A percentile compares a stretch with the other conserved stretches of the same genome.
Conservation (phyloP, 1,139 yeast species). For the Hyphopichia burtonii region DNA sequence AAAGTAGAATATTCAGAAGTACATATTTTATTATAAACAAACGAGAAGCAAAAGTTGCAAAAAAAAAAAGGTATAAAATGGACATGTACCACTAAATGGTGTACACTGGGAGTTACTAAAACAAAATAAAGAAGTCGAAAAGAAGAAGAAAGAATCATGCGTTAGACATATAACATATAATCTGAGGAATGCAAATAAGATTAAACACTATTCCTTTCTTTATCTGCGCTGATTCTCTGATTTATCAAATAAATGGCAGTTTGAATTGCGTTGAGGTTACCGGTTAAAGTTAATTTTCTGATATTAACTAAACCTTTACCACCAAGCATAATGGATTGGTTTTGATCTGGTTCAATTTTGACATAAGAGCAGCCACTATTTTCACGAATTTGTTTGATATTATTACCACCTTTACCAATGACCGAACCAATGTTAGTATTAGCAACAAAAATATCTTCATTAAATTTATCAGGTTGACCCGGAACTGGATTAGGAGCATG, state of each 20-base stretch:
- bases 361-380: constrained; percentile 74
- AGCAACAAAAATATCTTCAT: constrained; percentile 74
- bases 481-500: constrained; percentile 34
- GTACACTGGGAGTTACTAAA: not conserved
- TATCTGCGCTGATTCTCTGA: constrained; percentile 69
- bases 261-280: constrained; percentile 67
- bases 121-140: not conserved
- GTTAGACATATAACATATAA: too few species aligned
- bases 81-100: not conserved
- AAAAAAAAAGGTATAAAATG: not conserved
- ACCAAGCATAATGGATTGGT: constrained; percentile 46
- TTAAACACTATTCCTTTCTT: constrained; percentile 37
- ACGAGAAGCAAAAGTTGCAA: not conserved
- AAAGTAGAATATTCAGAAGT: constrained; percentile 5
- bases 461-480: constrained; percentile 46
- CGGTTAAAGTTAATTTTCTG: constrained; percentile 69
- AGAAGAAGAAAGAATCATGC: not conserved
- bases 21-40: constrained; percentile 4
- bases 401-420: constrained; percentile 85
- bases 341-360: constrained; percentile 57
- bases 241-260: constrained; percentile 77
- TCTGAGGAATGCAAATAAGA: not conserved
- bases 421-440: constrained; percentile 79
- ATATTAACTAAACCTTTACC: constrained; percentile 57
- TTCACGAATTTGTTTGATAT: constrained; percentile 75